Evolutionary conservation across 805 yeast species (phyloP), one percentile per base, ranked within the genome.

Genomic region (Torulaspora microellipsoides): DNA sequence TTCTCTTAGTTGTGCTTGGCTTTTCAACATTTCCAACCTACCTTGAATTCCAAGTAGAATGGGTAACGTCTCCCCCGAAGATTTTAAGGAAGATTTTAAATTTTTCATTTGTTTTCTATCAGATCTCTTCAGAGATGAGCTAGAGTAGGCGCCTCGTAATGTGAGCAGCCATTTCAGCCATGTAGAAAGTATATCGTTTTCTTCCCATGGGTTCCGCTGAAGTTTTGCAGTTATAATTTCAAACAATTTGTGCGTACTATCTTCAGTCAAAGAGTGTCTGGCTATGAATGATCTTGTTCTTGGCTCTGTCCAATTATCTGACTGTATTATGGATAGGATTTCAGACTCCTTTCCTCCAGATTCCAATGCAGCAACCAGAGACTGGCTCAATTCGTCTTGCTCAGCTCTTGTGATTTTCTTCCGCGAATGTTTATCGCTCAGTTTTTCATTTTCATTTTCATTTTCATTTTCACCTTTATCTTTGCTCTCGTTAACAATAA

Each of bases 111-210:
- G 62, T 36, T 70, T 76, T 37, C 47, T 52, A 10, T 44, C 42
- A n/a, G 52, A 47, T 34, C 56, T 60, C 74, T 37, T 39, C 35
- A 15, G 35, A 34, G 38, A 17, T 15, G 48, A 45, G 34, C 45
- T 46, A 28, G 44, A 38, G 10, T 44, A 36, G 15, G 46, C 77
- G 20, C 90, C 87, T 56, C 83, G 85, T 11, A 76, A 66, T 23
- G 89, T 72, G 46, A 90, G 67, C 13, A 86, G 54, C 88, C 93
- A 87, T 62, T 85, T 85, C 40, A 90, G 70, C 96, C 97, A 91
- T 55, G 36, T 72, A 66, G 45, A 66, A 64, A 54, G 43, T 47
- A 36, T 36, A n/a, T 52, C 46, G 34, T 52, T 47, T 15, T 52
- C 49, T 29, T 49, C 49, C 60, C 61, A 59, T 13, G 60, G 51